Evolutionary conservation across 306 rosid genomes (phyloP), one percentile per base, ranked within the genome.

Genomic region (Gastrolobium villosum): DNA sequence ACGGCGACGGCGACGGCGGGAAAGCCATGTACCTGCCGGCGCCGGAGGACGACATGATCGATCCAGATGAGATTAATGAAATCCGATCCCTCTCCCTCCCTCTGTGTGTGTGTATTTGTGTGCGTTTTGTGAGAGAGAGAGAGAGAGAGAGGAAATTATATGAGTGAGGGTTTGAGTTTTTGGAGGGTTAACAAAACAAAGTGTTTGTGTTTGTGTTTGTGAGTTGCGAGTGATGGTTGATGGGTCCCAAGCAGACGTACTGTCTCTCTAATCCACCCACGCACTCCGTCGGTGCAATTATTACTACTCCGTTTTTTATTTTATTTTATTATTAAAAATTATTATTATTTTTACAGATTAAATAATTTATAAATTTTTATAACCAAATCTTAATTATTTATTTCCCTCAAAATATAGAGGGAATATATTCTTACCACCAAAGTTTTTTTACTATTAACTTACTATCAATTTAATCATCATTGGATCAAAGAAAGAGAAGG

Each of bases 1-100:
- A 91, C 0, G 87, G 99, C 4, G n/a, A n/a, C n/a, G n/a, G n/a
- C n/a, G 94, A 91, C 8, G 97, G 99, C 26, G 98, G 94, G 87
- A 88, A 95, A 0, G 93, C 83, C 98, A 95, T 90, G 88, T 86
- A 93, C 84, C 97, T 90, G 14, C 82, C 79, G 79, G 64, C 56
- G 45, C 91, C 86, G 63, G 94, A 83, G 35, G 97, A 87, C 14
- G 90, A 70, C 92, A 87, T 74, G 80, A 74, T 80, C 70, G 37
- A 43, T 70, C 31, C 3, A 20, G 26, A 20, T 20, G 26, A 20
- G 26, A 20, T 20, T 20, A 20, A 20, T 20, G 26, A 20, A 20
- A 20, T 20, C 26, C 26, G 26, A 20, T 20, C 1, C 26, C 26
- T 20, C 26, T 20, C 26, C 26, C 26, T 49, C 54, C 2, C 54